Conservation (phyloP, 1,284 basidiomycete species). For the Quambalaria eucalypti region DNA sequence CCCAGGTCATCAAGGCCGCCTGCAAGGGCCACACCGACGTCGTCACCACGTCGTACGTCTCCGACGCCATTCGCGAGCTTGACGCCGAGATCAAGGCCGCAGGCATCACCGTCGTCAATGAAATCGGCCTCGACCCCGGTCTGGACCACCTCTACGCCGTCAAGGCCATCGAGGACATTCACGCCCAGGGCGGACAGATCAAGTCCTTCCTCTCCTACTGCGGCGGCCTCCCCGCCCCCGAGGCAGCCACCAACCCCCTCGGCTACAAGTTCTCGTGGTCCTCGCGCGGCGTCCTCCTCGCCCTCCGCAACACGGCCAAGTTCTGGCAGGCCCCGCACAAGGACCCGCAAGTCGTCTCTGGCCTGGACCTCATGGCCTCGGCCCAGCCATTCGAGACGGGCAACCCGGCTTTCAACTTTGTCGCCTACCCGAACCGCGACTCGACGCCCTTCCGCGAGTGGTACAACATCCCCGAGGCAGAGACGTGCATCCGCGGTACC, state of each 20-base stretch:
- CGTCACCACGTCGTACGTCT: conserved; percentile 93
- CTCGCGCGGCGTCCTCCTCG: conserved; percentile 87
- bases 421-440: conserved; percentile 95
- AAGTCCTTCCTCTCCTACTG: conserved; percentile 94
- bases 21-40: conserved; percentile 91
- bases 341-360: conserved; percentile 34
- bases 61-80: conserved; percentile 80
- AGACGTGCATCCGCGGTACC: conserved; percentile 86
- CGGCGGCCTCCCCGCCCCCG: conserved; percentile 86
- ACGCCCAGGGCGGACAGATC: conserved; percentile 79
- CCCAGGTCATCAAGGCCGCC: conserved; percentile 82
- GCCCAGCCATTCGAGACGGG: conserved; percentile 86
- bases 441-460: conserved; percentile 72
- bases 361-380: conserved; percentile 38
- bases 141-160: conserved; percentile 94
- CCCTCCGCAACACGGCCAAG: conserved; percentile 81
- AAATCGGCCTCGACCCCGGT: conserved; percentile 95
- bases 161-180: conserved; percentile 90
- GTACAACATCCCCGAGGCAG: conserved; percentile 87
- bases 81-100: conserved; percentile 75
- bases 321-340: conserved; percentile 51
- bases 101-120: conserved; percentile 92
- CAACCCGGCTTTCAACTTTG: conserved; percentile 87
- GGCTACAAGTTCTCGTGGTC: conserved; percentile 99
- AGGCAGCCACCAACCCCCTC: conserved; percentile 83